A percentile compares a stretch with the other conserved stretches of the same genome.
Conservation (phyloP, 768 basidiomycete species). For the Chalciporus chontae region DNA sequence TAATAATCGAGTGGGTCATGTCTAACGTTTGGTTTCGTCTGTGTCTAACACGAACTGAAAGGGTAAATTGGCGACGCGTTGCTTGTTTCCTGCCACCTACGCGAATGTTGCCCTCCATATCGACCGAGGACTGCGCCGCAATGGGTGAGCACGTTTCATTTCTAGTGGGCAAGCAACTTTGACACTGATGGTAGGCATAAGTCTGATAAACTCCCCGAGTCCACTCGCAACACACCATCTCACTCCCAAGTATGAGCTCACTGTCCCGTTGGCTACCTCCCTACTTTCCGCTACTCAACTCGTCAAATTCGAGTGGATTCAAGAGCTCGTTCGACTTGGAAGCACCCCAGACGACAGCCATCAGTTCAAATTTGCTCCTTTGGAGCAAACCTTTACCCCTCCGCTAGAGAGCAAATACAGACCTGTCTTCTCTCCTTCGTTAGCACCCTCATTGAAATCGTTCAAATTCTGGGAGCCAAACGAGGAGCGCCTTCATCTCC, state of each 20-base stretch:
- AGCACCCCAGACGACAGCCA: slow-evolving; percentile 32
- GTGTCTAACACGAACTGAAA: slow-evolving; percentile 20
- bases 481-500: slow-evolving; percentile 55
- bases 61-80: slow-evolving; percentile 49
- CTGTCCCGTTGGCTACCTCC: slow-evolving; percentile 50
- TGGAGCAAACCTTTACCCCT: slow-evolving; percentile 51
- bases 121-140: slow-evolving; percentile 42
- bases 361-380: slow-evolving; percentile 29
- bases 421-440: slow-evolving; percentile 51
- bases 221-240: slow-evolving; percentile 64
- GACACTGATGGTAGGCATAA: slow-evolving; percentile 41
- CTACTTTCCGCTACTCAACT: slow-evolving; percentile 56
- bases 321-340: slow-evolving; percentile 54
- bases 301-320: slow-evolving; percentile 67
- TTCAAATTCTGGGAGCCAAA: slow-evolving; percentile 65
- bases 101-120: slow-evolving; percentile 35
- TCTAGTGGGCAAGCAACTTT: neutral
- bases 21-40: neutral
- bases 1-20: slow-evolving; percentile 44
- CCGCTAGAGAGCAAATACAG: slow-evolving; percentile 54
- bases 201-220: slow-evolving; percentile 43
- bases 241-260: slow-evolving; percentile 46
- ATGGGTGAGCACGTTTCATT: slow-evolving; percentile 44
- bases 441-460: slow-evolving; percentile 46
- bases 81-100: slow-evolving; percentile 45